phyloP scores from a whole-genome alignment of 2,329 filamentous ascomycete species.

The Mariannaea sp. region DNA sequence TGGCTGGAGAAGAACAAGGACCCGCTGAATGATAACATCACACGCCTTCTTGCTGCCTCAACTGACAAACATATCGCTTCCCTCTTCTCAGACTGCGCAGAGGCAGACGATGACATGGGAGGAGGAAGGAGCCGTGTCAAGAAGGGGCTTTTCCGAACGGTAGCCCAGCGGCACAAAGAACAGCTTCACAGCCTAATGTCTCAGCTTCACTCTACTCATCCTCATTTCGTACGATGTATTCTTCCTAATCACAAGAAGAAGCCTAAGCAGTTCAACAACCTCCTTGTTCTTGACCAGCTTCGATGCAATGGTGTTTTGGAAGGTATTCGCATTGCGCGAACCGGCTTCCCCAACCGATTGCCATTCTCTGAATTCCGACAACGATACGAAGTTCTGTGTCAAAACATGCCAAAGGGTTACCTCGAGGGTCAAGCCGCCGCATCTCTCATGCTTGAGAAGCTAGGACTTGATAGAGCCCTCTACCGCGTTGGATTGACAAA shows the following conservation, averaged over 20 bases:
- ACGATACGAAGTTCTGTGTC: constrained; percentile 92
- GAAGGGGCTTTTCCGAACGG: constrained; percentile 95
- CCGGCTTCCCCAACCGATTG: constrained; percentile 93
- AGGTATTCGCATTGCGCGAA: constrained; percentile 94
- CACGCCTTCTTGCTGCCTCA: constrained; percentile 81
- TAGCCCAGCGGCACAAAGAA: constrained; percentile 96
- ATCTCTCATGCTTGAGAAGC: constrained; percentile 84
- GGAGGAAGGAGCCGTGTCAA: constrained; percentile 82
- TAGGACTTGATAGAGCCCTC: constrained; percentile 81
- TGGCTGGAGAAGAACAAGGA: constrained; percentile 99
- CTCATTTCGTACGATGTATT: constrained; percentile 97
- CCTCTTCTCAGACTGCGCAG: constrained; percentile 87
- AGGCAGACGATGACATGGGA: constrained; percentile 73
- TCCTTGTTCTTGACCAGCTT: constrained; percentile 95
- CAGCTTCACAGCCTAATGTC: constrained; percentile 96
- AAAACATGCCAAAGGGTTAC: constrained; percentile 85
- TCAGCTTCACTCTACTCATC: constrained; percentile 93
- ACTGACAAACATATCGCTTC: constrained; percentile 80
- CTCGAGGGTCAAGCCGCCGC: constrained; percentile 88
- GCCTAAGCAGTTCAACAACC: constrained; percentile 88
- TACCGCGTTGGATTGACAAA: constrained; percentile 96
- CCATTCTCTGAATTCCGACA: constrained; percentile 93
- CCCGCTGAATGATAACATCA: constrained; percentile 95
- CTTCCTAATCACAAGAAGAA: constrained; percentile 97
- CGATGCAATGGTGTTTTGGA: constrained; percentile 99